Evolutionary conservation across 2,329 filamentous ascomycete species (phyloP).

Genomic region (Endocalyx cinctus): DNA sequence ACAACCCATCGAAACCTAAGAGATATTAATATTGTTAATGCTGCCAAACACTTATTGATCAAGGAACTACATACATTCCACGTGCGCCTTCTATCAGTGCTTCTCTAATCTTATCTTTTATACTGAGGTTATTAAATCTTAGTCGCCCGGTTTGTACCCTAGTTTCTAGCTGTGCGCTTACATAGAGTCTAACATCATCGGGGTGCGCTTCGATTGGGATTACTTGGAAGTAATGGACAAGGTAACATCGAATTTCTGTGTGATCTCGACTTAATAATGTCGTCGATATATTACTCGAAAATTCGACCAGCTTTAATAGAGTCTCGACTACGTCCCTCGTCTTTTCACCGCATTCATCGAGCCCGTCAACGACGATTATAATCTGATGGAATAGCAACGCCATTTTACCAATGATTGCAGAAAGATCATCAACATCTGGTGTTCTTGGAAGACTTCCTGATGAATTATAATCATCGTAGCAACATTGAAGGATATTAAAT

Average conservation of each 20-base stretch:
- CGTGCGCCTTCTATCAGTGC: slow-evolving; percentile 7
- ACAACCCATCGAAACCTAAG: slow-evolving; percentile 15
- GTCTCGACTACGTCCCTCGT: slow-evolving; percentile 6
- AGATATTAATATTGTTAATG: background rate
- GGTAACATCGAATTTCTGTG: slow-evolving; percentile 5
- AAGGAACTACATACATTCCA: slow-evolving; percentile 12
- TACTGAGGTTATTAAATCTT: slow-evolving; percentile 2
- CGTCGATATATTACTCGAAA: slow-evolving; percentile 10
- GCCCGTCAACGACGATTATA: slow-evolving; percentile 12
- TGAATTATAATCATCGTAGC: slow-evolving; percentile 13
- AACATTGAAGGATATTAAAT: slow-evolving; percentile 13
- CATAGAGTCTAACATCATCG: slow-evolving; percentile 16
- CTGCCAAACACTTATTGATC: background rate
- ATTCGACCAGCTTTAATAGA: slow-evolving; percentile 3
- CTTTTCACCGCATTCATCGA: slow-evolving; percentile 15
- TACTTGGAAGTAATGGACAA: slow-evolving; percentile 9
- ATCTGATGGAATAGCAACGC: slow-evolving; percentile 7
- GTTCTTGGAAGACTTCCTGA: background rate
- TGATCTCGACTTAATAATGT: slow-evolving; percentile 14
- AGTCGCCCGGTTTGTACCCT: slow-evolving; percentile 6
- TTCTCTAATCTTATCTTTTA: slow-evolving; percentile 13
- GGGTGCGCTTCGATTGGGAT: slow-evolving; percentile 12
- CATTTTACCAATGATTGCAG: slow-evolving; percentile 4
- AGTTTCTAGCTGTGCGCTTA: slow-evolving; percentile 14
- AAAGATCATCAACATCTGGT: slow-evolving; percentile 3